Conservation (phyloP, 228 moss, liverwort and hornwort genomes). For the Sphagnum magellanicum region DNA sequence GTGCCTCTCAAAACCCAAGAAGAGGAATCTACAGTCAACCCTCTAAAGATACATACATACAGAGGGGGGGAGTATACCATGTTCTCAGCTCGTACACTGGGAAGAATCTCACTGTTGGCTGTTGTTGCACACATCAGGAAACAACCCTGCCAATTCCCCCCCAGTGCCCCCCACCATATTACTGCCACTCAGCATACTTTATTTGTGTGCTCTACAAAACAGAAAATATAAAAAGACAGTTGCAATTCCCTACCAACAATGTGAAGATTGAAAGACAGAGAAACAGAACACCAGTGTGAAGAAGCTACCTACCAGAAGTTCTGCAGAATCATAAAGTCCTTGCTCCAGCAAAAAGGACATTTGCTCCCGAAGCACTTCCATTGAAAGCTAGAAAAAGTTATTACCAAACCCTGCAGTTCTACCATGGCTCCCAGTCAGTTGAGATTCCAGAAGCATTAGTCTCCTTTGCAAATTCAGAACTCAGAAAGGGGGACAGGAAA, state of each 20-base stretch:
- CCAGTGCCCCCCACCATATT: background rate
- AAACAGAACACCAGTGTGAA: background rate
- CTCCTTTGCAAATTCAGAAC: too few relatives aligned
- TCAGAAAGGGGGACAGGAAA: too few relatives aligned
- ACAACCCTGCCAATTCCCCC: slow-evolving; percentile 36
- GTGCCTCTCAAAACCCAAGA: too few relatives aligned
- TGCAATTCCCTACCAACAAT: background rate
- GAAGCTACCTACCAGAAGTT: slow-evolving; percentile 48
- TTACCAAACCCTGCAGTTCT: too few relatives aligned
- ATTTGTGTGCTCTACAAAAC: background rate
- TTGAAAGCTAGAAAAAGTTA: background rate
- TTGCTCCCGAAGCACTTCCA: slow-evolving; percentile 87
- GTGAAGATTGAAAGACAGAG: background rate
- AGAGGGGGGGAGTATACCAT: slow-evolving; percentile 23
- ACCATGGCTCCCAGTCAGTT: too few relatives aligned
- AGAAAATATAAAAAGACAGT: background rate
- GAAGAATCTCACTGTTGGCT: slow-evolving; percentile 50
- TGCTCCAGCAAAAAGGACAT: slow-evolving; percentile 75
- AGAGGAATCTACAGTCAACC: background rate
- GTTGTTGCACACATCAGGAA: slow-evolving; percentile 65
- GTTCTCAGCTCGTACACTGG: slow-evolving; percentile 54
- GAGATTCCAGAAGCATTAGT: too few relatives aligned
- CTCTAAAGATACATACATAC: background rate
- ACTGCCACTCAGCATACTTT: background rate
- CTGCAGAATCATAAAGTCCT: slow-evolving; percentile 86